Percentiles rank a stretch among this genome's conserved stretches.
Conservation (phyloP, 768 basidiomycete species). For the Lyophyllum semitale region DNA sequence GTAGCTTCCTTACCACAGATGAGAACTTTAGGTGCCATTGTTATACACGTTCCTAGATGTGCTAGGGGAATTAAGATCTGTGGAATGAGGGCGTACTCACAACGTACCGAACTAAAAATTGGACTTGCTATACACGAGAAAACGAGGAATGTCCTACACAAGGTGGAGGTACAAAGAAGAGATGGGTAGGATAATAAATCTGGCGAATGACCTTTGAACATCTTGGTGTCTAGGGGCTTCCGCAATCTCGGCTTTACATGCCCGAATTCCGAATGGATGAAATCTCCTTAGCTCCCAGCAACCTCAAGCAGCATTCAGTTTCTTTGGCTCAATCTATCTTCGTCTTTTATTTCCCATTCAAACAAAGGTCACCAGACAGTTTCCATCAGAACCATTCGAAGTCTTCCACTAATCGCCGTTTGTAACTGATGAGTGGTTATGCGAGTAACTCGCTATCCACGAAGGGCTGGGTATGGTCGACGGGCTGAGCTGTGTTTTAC, state of each 20-base stretch:
- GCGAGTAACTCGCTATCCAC: neutral
- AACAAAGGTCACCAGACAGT: neutral
- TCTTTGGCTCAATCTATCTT: neutral
- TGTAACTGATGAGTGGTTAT: too few species aligned
- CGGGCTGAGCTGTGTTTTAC: neutral
- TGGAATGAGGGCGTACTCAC: neutral
- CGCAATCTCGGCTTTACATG: neutral
- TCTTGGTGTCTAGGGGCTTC: neutral
- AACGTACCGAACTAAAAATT: neutral
- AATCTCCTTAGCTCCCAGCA: neutral
- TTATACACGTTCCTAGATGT: neutral
- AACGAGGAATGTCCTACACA: neutral
- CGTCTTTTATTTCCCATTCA: neutral
- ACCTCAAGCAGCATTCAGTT: neutral
- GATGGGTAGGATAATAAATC: neutral
- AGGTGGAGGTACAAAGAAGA: slow-evolving; percentile 3
- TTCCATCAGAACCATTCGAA: neutral
- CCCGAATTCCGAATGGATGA: neutral
- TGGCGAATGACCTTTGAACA: neutral
- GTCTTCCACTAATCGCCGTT: too few species aligned
- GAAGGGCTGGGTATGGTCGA: too few species aligned
- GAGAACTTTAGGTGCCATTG: slow-evolving; percentile 30
- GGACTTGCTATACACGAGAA: too few species aligned
- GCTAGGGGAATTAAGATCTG: neutral
- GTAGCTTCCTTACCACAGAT: slow-evolving; percentile 24